Conservation (phyloP, 257 asterid species). For the Petrea volubilis region DNA sequence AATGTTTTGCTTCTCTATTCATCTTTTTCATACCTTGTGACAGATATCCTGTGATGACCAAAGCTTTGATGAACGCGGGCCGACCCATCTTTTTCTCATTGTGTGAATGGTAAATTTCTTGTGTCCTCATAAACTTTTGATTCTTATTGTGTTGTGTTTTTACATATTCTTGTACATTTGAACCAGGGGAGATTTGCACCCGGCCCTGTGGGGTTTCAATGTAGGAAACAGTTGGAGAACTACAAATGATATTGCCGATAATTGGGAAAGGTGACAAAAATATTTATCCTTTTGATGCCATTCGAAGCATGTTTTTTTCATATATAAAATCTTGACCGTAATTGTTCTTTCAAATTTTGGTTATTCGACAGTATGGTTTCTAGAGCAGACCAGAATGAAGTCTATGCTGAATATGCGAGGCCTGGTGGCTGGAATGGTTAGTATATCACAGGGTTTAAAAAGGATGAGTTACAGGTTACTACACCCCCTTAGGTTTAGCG, state of each 20-base stretch:
- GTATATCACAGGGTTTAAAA: not conserved
- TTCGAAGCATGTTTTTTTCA: no score
- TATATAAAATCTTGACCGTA: no score
- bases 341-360: not conserved
- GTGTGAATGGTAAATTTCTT: constrained; percentile 75
- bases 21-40: not conserved
- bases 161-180: not conserved
- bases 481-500: not conserved
- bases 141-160: not conserved
- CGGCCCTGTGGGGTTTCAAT: constrained; percentile 73
- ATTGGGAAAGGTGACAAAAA: constrained; percentile 95
- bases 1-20: not conserved
- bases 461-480: not conserved
- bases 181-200: constrained; percentile 95
- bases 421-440: constrained; percentile 95
- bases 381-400: constrained; percentile 84
- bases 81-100: constrained; percentile 79
- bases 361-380: constrained; percentile 63
- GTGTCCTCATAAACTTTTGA: not conserved
- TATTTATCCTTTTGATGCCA: no score
- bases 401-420: constrained; percentile 73
- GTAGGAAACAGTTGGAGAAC: constrained; percentile 97
- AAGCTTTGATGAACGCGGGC: constrained; percentile 75
- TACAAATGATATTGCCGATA: constrained; percentile 77
- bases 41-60: constrained; percentile 87